Evolutionary conservation across 441 rosid species (phyloP).

Genomic region (Erysimum pusillum): DNA sequence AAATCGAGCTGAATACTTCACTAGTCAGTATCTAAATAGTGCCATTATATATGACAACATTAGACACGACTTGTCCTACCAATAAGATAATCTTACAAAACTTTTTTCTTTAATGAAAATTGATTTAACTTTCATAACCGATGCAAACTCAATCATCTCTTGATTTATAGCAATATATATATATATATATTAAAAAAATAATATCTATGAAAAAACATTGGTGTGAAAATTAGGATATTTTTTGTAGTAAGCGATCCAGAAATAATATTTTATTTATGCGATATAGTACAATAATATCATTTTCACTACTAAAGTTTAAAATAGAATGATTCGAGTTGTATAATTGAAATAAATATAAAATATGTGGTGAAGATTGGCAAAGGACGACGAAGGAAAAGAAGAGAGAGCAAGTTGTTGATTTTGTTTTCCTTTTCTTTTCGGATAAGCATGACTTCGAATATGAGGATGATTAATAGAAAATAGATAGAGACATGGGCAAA

Average conservation of each 20-base stretch:
- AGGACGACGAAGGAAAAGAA: constrained; percentile 26
- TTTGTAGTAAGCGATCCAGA: background rate
- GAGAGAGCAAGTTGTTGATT: constrained; percentile 36
- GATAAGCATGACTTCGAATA: constrained; percentile 34
- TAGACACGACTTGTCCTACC: constrained; percentile 26
- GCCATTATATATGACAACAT: constrained; percentile 14
- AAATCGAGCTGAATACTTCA: constrained; percentile 25
- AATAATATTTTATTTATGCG: background rate
- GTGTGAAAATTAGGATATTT: constrained; percentile 10
- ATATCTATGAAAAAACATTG: background rate
- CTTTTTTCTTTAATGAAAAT: background rate
- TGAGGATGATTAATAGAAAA: constrained; percentile 22
- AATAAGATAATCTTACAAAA: constrained; percentile 2
- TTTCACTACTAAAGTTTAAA: constrained; percentile 38
- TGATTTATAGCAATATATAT: background rate
- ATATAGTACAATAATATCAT: constrained; percentile 25
- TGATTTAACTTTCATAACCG: constrained; percentile 5
- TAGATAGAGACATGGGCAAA: constrained; percentile 21
- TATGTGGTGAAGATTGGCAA: constrained; percentile 40
- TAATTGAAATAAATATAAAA: constrained; percentile 21
- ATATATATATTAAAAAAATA: no score
- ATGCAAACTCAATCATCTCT: constrained; percentile 5
- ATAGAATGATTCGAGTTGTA: constrained; percentile 35
- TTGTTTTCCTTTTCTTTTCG: constrained; percentile 16
- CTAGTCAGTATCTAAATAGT: constrained; percentile 18